These are phyloP conservation scores for Lactarius sp. DNA, from an alignment of 768 basidiomycete species.

Conservation along the genomic window DNA sequence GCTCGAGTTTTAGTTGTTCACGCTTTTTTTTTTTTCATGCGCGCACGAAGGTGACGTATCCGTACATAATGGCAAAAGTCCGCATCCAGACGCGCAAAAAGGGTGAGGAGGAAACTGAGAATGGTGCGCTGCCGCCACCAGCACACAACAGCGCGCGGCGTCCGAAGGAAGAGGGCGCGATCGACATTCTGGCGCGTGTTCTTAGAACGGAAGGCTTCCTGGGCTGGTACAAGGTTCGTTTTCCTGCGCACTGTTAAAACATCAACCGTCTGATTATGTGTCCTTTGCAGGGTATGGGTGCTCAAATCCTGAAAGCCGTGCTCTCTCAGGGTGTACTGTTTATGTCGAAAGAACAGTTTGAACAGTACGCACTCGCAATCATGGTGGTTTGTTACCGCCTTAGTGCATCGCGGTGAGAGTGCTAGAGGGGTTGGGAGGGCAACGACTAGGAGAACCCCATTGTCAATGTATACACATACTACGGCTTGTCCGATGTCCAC, in stretches of 20 bases:
- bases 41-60: conserved; percentile 73
- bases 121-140: conserved; percentile 35
- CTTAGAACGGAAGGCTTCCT: conserved; percentile 70
- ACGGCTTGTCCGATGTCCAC: too few relatives aligned
- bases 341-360: conserved; percentile 97
- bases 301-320: conserved; percentile 94
- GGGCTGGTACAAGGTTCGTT: conserved; percentile 92
- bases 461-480: background rate
- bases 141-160: conserved; percentile 35
- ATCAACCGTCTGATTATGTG: background rate
- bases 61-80: conserved; percentile 96
- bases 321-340: conserved; percentile 93
- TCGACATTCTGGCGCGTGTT: conserved; percentile 69
- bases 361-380: conserved; percentile 75
- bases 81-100: conserved; percentile 83
- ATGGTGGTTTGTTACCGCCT: conserved; percentile 43
- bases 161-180: conserved; percentile 59
- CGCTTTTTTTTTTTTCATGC: background rate
- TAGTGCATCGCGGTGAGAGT: background rate
- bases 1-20: background rate
- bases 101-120: conserved; percentile 44
- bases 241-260: conserved; percentile 2
- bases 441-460: background rate
- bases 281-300: conserved; percentile 76
- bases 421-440: background rate